A percentile compares a stretch with the other conserved stretches of the same genome.
phyloP scores from a whole-genome alignment of 495 filamentous ascomycete species.

The Neurospora sp. region DNA sequence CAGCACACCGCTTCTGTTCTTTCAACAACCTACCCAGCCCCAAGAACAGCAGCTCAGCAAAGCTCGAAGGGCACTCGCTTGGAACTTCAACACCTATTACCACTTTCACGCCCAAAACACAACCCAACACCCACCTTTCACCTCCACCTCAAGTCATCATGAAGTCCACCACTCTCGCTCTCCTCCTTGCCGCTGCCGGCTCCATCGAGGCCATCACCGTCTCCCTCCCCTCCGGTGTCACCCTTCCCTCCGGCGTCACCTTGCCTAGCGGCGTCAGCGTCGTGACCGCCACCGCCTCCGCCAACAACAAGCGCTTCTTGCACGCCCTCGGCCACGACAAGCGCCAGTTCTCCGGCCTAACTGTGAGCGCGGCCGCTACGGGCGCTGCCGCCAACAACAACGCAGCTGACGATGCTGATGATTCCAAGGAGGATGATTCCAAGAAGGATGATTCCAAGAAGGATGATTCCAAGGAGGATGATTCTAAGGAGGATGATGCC shows the following conservation, averaged over 20 bases:
- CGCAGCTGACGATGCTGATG: not conserved
- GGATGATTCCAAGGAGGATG: too few relatives aligned
- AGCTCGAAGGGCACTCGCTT: not conserved
- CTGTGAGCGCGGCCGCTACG: not conserved
- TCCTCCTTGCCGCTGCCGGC: not conserved
- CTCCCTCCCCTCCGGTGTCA: constrained; percentile 17
- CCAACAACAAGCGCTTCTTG: constrained; percentile 4
- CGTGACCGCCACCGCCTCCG: constrained; percentile 8
- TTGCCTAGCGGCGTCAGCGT: constrained; percentile 22
- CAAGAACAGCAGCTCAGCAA: not conserved
- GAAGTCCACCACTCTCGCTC: not conserved
- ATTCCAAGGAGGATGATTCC: not conserved
- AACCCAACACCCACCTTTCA: not conserved
- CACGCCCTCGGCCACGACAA: not conserved
- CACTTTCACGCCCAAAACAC: not conserved
- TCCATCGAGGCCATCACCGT: not conserved
- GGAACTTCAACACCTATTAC: not conserved
- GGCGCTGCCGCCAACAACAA: not conserved
- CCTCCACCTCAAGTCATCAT: not conserved
- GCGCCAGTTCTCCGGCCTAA: not conserved
- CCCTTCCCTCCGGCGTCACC: constrained; percentile 14
- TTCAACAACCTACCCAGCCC: not conserved
- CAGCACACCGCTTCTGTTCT: not conserved
- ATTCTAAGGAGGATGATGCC: too few relatives aligned
- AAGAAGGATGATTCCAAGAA: too few relatives aligned